A percentile compares a stretch with the other conserved stretches of the same genome.
These are phyloP conservation scores for Fusarium sp. DNA, from an alignment of 2,329 filamentous ascomycete genomes.

Conservation along the genomic window DNA sequence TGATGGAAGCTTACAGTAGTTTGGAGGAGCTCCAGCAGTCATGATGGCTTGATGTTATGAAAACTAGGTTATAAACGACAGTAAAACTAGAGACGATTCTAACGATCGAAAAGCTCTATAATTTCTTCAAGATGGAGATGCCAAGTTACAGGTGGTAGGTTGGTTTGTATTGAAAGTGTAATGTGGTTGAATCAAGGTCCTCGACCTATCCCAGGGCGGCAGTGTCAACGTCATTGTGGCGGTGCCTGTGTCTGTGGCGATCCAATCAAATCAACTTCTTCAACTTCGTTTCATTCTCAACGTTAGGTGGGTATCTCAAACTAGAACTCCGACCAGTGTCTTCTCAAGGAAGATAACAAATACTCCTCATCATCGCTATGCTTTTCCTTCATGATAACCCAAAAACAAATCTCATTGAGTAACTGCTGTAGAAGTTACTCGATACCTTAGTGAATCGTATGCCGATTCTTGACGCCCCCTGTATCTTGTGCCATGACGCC, in stretches of 20 bases:
- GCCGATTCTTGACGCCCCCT: constrained; percentile 1
- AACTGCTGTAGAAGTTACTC: not conserved
- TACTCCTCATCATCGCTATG: constrained; percentile 15
- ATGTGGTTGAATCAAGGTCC: constrained; percentile 20
- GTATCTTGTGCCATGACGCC: constrained; percentile 3
- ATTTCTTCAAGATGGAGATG: constrained; percentile 5
- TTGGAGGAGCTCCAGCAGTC: constrained; percentile 58
- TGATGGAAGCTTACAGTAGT: constrained; percentile 65
- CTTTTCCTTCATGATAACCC: not conserved
- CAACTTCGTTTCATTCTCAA: constrained; percentile 19
- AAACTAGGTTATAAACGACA: not conserved
- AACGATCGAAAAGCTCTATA: constrained; percentile 13
- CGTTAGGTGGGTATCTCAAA: constrained; percentile 33
- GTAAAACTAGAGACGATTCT: constrained; percentile 2
- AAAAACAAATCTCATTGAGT: not conserved
- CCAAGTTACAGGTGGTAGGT: constrained; percentile 20
- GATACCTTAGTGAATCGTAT: not conserved
- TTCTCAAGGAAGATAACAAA: constrained; percentile 12
- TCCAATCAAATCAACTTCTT: constrained; percentile 16
- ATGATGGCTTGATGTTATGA: constrained; percentile 41
- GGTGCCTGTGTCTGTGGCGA: constrained; percentile 46
- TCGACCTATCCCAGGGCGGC: constrained; percentile 16
- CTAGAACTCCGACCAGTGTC: constrained; percentile 27
- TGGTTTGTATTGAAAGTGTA: constrained; percentile 8
- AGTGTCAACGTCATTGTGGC: constrained; percentile 58